These are phyloP conservation scores for Solanum hybrid DNA, from an alignment of 305 asterid species.

Conservation along the genomic window DNA sequence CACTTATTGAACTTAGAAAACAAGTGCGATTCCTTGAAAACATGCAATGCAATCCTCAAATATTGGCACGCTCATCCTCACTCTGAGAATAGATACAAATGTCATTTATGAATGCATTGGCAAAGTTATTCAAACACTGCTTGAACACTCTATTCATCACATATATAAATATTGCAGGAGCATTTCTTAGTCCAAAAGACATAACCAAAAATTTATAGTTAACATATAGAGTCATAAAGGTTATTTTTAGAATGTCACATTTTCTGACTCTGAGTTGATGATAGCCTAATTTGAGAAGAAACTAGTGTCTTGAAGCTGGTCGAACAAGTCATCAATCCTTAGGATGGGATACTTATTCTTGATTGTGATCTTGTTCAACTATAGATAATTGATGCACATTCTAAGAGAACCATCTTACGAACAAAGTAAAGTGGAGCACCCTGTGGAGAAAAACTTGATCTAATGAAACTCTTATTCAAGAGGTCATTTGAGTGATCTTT, in stretches of 20 bases:
- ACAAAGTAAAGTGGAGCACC: not conserved
- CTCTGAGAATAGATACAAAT: not conserved
- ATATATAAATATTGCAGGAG: not conserved
- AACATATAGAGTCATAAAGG: not conserved
- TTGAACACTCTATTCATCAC: not conserved
- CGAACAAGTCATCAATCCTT: not conserved
- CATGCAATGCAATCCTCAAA: not conserved
- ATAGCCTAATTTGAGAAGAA: not conserved
- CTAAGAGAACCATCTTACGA: not conserved
- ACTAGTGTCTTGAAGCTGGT: not conserved
- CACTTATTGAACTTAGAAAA: not conserved
- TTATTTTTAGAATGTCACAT: not conserved
- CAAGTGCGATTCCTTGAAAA: not conserved
- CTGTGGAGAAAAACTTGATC: not conserved
- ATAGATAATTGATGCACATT: not conserved
- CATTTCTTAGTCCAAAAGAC: not conserved
- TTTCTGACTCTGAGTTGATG: not conserved
- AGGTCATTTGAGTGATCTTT: not conserved
- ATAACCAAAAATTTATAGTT: not conserved
- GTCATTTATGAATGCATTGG: not conserved
- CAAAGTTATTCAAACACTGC: not conserved
- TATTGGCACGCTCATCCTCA: not conserved
- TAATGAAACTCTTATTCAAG: not conserved
- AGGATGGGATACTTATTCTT: not conserved
- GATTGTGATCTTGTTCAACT: not conserved